phyloP scores from a whole-genome alignment of 1,284 basidiomycete genomes.

The Afroboletus lepidellus region DNA sequence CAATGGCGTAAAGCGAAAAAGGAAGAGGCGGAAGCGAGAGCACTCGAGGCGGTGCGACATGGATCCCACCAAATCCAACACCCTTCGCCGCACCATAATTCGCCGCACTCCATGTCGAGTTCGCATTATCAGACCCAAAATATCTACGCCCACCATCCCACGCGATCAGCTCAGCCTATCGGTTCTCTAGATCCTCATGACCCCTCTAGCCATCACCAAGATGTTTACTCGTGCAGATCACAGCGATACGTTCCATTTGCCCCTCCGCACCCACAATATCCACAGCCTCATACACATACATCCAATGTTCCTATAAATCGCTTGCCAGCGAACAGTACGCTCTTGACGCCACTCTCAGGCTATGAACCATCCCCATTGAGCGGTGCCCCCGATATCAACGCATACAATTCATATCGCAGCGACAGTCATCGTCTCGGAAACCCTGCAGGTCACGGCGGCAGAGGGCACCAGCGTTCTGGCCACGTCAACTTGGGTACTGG shows the following conservation, averaged over 20 bases:
- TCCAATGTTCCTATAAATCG: slow-evolving; percentile 23
- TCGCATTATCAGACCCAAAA: slow-evolving; percentile 19
- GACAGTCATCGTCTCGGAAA: slow-evolving; percentile 20
- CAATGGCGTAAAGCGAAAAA: slow-evolving; percentile 94
- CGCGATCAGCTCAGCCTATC: slow-evolving; percentile 13
- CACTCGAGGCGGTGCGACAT: slow-evolving; percentile 15
- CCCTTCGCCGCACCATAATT: slow-evolving; percentile 20
- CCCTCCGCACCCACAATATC: slow-evolving; percentile 20
- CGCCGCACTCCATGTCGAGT: slow-evolving; percentile 22
- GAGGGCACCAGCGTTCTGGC: slow-evolving; percentile 23
- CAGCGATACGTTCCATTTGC: slow-evolving; percentile 28
- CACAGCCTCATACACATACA: slow-evolving; percentile 15
- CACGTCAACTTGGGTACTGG: slow-evolving; percentile 14
- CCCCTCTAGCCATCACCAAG: slow-evolving; percentile 15
- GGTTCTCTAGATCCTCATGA: slow-evolving; percentile 19
- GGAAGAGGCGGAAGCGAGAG: slow-evolving; percentile 48
- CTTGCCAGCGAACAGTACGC: slow-evolving; percentile 48
- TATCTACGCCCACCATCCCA: slow-evolving; percentile 19
- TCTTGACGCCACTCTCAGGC: slow-evolving; percentile 50
- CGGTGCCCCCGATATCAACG: slow-evolving; percentile 7
- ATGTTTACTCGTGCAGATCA: slow-evolving; percentile 26
- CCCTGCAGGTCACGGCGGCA: slow-evolving; percentile 23
- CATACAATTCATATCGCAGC: slow-evolving; percentile 19
- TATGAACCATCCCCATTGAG: slow-evolving; percentile 34
- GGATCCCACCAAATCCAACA: slow-evolving; percentile 19